Evolutionary conservation across 2,329 filamentous ascomycete genomes (phyloP).

Genomic region (Leptographium flavum): DNA sequence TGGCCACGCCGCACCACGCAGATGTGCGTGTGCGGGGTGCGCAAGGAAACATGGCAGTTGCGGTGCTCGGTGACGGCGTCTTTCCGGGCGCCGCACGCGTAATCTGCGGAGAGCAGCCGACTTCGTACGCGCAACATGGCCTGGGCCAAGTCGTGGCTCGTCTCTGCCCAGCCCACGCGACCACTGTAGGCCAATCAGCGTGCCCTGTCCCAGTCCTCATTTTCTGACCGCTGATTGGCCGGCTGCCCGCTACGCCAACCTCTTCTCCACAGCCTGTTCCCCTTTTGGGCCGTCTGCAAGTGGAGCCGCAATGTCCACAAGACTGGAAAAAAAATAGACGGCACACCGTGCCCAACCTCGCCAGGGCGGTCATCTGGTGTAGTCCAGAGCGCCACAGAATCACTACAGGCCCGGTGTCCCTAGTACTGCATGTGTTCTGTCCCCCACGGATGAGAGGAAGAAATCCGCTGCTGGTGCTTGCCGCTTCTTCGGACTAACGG

Average conservation of each 20-base stretch:
- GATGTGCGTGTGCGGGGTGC: too few species aligned
- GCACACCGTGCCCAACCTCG: neutral
- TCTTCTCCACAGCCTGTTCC: neutral
- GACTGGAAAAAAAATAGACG: neutral
- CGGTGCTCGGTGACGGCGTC: too few species aligned
- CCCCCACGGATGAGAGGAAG: too few species aligned
- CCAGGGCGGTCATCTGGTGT: conserved; percentile 14
- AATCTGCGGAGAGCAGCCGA: too few species aligned
- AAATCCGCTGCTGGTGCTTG: neutral
- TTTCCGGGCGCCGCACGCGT: too few species aligned
- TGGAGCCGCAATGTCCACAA: neutral
- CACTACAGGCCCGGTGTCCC: too few species aligned
- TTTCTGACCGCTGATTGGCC: neutral
- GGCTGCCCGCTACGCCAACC: neutral
- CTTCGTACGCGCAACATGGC: too few species aligned
- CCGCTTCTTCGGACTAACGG: neutral
- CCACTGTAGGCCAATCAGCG: conserved; percentile 1
- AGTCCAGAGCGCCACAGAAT: too few species aligned
- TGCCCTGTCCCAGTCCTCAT: neutral
- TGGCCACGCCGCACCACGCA: too few species aligned
- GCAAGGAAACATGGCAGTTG: too few species aligned
- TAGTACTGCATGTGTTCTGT: too few species aligned
- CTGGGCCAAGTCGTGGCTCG: neutral
- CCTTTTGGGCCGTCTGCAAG: neutral
- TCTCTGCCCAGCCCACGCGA: too few species aligned